A percentile compares a stretch with the other conserved stretches of the same genome.
Conservation (phyloP, 768 basidiomycete genomes). For the Lentinula lateritia region DNA sequence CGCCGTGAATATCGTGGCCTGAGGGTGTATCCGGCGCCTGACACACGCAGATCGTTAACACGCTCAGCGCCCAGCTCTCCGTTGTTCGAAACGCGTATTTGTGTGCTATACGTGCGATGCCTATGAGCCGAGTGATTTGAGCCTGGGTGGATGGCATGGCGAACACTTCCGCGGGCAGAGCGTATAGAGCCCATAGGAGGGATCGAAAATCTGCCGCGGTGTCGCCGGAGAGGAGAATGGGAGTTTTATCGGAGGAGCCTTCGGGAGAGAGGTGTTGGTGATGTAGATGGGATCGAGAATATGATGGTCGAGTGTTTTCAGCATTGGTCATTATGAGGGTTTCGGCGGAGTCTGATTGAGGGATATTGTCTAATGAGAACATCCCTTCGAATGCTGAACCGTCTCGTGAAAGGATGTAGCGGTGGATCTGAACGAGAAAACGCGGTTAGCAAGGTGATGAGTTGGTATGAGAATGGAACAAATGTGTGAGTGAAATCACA, state of each 20-base stretch:
- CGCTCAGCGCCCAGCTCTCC: conserved; percentile 42
- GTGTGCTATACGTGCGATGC: conserved; percentile 47
- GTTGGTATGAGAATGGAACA: neutral
- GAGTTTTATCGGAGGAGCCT: conserved; percentile 45
- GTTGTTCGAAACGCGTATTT: conserved; percentile 51
- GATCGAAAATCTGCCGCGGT: conserved; percentile 43
- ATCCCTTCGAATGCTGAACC: conserved; percentile 41
- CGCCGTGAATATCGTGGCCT: neutral
- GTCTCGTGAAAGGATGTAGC: conserved; percentile 29
- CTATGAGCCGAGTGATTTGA: conserved; percentile 35
- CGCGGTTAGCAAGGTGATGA: neutral
- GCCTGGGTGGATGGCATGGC: conserved; percentile 30
- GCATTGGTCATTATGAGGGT: conserved; percentile 12
- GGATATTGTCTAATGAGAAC: conserved; percentile 34
- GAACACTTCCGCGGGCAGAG: conserved; percentile 38
- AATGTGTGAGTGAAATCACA: neutral
- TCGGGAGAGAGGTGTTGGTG: conserved; percentile 29
- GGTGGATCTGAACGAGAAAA: conserved; percentile 12
- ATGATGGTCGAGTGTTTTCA: conserved; percentile 1
- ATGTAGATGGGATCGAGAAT: neutral
- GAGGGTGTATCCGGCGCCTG: conserved; percentile 16
- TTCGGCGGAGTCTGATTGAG: conserved; percentile 16
- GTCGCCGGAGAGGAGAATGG: conserved; percentile 44
- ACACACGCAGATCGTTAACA: conserved; percentile 36
- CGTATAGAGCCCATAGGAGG: conserved; percentile 48